A percentile compares a stretch with the other conserved stretches of the same genome.
phyloP scores from a whole-genome alignment of 1,284 basidiomycete species.

The Rhodotorula sp. region DNA sequence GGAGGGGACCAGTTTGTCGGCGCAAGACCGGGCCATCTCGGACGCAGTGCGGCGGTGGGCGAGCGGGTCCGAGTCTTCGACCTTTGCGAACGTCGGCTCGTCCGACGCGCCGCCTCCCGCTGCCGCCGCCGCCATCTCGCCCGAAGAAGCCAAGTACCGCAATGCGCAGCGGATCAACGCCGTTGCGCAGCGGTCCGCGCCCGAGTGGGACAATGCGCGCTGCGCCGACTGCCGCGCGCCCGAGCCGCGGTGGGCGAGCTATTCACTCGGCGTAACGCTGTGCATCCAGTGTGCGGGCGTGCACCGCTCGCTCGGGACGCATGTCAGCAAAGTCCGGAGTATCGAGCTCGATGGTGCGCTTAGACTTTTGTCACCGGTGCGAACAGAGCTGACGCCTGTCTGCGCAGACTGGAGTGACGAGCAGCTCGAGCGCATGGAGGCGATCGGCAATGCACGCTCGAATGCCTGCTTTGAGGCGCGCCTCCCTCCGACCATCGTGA shows the following conservation, averaged over 20 bases:
- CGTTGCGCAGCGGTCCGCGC: conserved; percentile 1
- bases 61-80: not conserved
- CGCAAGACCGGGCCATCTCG: conserved; percentile 23
- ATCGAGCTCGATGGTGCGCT: conserved; percentile 56
- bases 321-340: conserved; percentile 56
- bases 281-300: conserved; percentile 58
- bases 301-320: conserved; percentile 57
- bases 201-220: conserved; percentile 3
- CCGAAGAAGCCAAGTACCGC: conserved; percentile 17
- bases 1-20: not conserved
- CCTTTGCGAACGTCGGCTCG: not conserved
- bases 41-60: conserved; percentile 25
- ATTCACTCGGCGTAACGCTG: conserved; percentile 55
- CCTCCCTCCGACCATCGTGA: conserved; percentile 39
- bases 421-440: conserved; percentile 48
- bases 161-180: conserved; percentile 21
- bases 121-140: not conserved
- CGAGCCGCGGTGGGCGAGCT: conserved; percentile 53
- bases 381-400: not conserved
- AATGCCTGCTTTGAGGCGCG: conserved; percentile 53
- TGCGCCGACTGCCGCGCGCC: conserved; percentile 23
- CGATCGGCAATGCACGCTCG: conserved; percentile 53
- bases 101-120: not conserved
- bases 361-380: not conserved
- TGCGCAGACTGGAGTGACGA: conserved; percentile 52